Conservation (phyloP, 2,329 filamentous ascomycete genomes). For the Hymenoscyphus scutula region DNA sequence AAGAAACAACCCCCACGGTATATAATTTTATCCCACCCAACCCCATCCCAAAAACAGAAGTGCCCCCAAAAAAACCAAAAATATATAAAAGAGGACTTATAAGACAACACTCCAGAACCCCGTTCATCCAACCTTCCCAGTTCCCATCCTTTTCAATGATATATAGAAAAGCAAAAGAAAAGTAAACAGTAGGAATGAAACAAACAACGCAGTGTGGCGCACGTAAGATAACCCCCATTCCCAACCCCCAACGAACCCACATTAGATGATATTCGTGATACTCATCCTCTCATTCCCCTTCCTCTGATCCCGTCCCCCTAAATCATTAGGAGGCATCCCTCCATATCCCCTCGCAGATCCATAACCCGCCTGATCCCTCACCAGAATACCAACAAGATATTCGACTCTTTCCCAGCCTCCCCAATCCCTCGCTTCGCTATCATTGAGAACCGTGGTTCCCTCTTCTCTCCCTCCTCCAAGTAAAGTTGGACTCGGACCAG, state of each 20-base stretch:
- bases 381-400: conserved; percentile 55
- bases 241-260: background rate
- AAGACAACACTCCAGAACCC: background rate
- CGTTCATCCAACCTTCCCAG: background rate
- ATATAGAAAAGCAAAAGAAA: background rate
- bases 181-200: background rate
- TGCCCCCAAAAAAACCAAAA: background rate
- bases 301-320: conserved; percentile 15
- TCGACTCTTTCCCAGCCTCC: conserved; percentile 78
- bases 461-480: conserved; percentile 26
- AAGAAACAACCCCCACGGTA: background rate
- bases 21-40: background rate
- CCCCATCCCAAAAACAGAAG: background rate
- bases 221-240: background rate
- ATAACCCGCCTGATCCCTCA: conserved; percentile 32
- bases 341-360: conserved; percentile 8
- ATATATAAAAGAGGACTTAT: background rate
- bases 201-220: background rate
- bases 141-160: background rate
- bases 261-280: conserved; percentile 33
- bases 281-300: conserved; percentile 33
- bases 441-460: conserved; percentile 48
- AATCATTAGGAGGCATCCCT: background rate
- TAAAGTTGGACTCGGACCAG: conserved; percentile 24
- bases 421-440: conserved; percentile 65